Conservation (phyloP, 2,329 filamentous ascomycete genomes). For the Anthostomella pinea region DNA sequence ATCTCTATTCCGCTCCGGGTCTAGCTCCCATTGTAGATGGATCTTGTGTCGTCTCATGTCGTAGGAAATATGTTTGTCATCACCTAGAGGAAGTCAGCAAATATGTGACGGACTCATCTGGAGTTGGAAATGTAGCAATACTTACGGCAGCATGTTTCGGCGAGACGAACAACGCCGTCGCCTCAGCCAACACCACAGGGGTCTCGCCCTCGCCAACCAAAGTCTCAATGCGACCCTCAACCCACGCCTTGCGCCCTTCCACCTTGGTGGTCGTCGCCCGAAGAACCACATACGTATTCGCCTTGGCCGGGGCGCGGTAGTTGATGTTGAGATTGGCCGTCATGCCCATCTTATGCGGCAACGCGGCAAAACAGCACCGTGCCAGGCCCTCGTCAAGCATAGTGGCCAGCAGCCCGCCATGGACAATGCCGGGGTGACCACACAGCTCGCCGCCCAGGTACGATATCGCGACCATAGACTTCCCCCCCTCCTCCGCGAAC, state of each 20-base stretch:
- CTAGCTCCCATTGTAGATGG: neutral
- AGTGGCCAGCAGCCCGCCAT: constrained; percentile 89
- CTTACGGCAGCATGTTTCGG: constrained; percentile 76
- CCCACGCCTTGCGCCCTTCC: constrained; percentile 93
- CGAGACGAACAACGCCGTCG: constrained; percentile 83
- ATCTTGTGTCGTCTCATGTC: constrained; percentile 13
- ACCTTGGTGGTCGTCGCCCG: constrained; percentile 77
- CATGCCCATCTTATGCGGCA: constrained; percentile 82
- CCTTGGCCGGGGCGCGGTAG: constrained; percentile 78
- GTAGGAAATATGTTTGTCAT: constrained; percentile 38
- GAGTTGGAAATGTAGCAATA: constrained; percentile 18
- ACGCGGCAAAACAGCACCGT: constrained; percentile 79
- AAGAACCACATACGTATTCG: constrained; percentile 73
- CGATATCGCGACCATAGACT: constrained; percentile 66
- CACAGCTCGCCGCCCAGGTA: constrained; percentile 80
- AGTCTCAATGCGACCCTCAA: constrained; percentile 82
- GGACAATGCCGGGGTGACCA: constrained; percentile 86
- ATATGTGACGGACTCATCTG: neutral
- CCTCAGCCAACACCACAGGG: constrained; percentile 72
- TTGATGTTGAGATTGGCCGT: constrained; percentile 83
- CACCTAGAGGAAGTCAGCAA: constrained; percentile 22
- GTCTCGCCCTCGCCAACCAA: constrained; percentile 61
- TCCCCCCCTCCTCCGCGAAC: constrained; percentile 70
- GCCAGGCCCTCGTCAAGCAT: constrained; percentile 88
- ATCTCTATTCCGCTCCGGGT: constrained; percentile 9